Conservation (phyloP, 805 yeast species). For the Suhomyces sp. region DNA sequence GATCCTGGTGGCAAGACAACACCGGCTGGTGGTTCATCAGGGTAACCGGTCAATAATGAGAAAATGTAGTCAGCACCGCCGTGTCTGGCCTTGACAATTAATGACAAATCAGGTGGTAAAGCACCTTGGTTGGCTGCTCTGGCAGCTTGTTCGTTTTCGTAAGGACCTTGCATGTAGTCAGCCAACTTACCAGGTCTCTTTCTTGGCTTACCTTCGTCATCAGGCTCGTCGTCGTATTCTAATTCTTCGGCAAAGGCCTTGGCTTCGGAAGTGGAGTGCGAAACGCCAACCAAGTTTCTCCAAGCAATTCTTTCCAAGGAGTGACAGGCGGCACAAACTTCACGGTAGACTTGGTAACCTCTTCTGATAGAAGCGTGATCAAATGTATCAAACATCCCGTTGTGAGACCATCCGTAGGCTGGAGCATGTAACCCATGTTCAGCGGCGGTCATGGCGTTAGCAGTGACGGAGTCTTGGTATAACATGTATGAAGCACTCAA, state of each 20-base stretch:
- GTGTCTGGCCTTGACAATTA: conserved; percentile 98
- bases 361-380: conserved; percentile 97
- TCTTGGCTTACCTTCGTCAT: conserved; percentile 95
- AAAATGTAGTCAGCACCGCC: conserved; percentile 96
- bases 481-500: conserved; percentile 75
- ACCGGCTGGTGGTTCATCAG: conserved; percentile 99
- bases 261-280: conserved; percentile 87
- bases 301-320: conserved; percentile 95
- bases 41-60: conserved; percentile 94
- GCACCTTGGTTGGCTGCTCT: conserved; percentile 99
- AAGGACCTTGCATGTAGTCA: conserved; percentile 92
- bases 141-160: conserved; percentile 97
- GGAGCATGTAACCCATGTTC: conserved; percentile 99
- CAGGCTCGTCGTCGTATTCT: conserved; percentile 96
- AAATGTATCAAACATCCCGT: conserved; percentile 84
- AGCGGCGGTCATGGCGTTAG: conserved; percentile 96
- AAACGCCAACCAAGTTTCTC: conserved; percentile 97
- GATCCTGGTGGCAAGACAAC: conserved; percentile 88
- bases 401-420: conserved; percentile 88
- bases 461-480: conserved; percentile 81
- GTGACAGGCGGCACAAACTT: conserved; percentile 99
- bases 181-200: conserved; percentile 98
- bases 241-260: conserved; percentile 92
- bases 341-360: conserved; percentile 98
- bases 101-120: conserved; percentile 94